These are phyloP conservation scores for Friedmanniomyces simplex DNA, from an alignment of 495 filamentous ascomycete genomes.

Conservation along the genomic window DNA sequence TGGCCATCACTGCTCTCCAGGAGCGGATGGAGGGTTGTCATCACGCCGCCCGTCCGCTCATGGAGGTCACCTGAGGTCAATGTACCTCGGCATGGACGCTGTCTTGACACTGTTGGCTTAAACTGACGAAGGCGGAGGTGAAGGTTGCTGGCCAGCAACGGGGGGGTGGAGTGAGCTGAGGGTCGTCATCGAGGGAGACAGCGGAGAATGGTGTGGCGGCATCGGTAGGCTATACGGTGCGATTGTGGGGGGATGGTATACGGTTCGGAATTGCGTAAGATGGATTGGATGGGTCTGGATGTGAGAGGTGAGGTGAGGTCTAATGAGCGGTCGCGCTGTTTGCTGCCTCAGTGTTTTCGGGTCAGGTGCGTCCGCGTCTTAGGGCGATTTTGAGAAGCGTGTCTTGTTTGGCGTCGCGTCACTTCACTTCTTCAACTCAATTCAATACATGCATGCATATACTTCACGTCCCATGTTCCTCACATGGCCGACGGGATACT, in stretches of 20 bases:
- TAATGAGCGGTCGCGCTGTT: too few species aligned
- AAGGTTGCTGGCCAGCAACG: not conserved
- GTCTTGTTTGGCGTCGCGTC: too few species aligned
- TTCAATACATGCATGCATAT: constrained; percentile 27
- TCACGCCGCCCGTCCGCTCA: not conserved
- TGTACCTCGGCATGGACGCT: not conserved
- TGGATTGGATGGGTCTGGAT: too few species aligned
- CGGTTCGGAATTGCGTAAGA: too few species aligned
- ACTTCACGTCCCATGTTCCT: too few species aligned
- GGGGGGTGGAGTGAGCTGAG: not conserved
- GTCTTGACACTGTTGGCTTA: not conserved
- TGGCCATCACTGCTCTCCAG: not conserved
- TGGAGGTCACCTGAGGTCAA: not conserved
- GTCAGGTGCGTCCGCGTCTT: not conserved
- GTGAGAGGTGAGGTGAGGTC: too few species aligned
- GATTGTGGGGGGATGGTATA: too few species aligned
- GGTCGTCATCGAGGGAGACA: too few species aligned
- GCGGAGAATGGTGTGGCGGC: too few species aligned
- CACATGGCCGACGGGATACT: constrained; percentile 38
- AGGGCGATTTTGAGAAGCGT: not conserved
- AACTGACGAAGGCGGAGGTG: not conserved
- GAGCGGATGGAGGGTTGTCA: not conserved
- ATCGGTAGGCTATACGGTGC: too few species aligned
- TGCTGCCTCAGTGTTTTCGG: too few species aligned
- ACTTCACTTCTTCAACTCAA: constrained; percentile 3